Evolutionary conservation across 2,329 filamentous ascomycete genomes (phyloP), one percentile per base, ranked within the genome.

Genomic region (Chrysoporthe puriensis): DNA sequence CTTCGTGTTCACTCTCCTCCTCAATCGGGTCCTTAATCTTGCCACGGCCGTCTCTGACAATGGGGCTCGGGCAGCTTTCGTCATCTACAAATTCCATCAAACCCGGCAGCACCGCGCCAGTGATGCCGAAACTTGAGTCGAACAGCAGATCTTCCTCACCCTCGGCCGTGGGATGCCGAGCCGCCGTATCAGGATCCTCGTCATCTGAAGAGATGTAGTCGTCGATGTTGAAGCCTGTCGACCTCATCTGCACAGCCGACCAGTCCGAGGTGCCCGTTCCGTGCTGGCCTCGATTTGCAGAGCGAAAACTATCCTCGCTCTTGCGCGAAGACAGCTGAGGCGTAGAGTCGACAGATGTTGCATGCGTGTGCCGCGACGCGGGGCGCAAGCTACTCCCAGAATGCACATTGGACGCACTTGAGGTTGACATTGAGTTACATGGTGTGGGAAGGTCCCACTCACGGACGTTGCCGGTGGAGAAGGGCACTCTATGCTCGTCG

Each of bases 371-470:
- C 34, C 76, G 78, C 2, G 82, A 84, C 40, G 77, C 76, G 0
- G 81, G 79, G 1, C 80, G 75, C 3, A 69, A 73, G 42, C 62
- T 58, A 5, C 58, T 66, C 18, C 46, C 44, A 4, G 68, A 68
- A n/a, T 78, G 79, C 4, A 75, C 74, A 58, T 79, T 80, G 16
- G 81, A 58, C 16, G 32, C 83, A 64, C 79, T 79, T 34, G 75
- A 72, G 62, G 79, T 81, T 4, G 81, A 81, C 16, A 43, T 44
- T 8, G 74, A 78, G 60, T 77, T 79, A 3, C 81, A 81, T 9
- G 79, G 75, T 0, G 81, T 83, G 1, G 80, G 80, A 11, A 80
- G 73, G 4, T 82, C 84, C 76, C 77, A 81, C 21, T 79, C 77
- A 3, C 77, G 76, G 2, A 79, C 68, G 58, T 77, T 80, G 73